Base-by-base conservation (phyloP, 176 grass and related monocot species). In the Cenchrus fungigraminus region DNA sequence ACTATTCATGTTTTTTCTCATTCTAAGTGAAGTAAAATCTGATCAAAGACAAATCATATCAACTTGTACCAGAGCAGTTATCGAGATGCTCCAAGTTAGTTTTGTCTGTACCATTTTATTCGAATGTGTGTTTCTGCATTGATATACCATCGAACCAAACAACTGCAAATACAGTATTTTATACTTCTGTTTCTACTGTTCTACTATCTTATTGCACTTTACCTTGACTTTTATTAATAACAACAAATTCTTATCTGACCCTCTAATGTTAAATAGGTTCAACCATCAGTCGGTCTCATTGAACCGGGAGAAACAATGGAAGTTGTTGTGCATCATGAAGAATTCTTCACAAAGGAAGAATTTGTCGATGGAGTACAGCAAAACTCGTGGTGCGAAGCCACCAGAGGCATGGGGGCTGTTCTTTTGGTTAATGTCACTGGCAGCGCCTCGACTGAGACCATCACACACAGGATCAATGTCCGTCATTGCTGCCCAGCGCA, bases 221-320 rank as follows among this genome's bases (percentile, higher is more conserved):
- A n/a, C 54, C 17, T 14, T 14, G 52, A 59, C 37, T 73, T 78
- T n/a, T 19, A 50, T 10, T 0, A 50, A 28, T 47, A 40, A 37
- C 57, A 65, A 62, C 47, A 29, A 6, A 71, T 13, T 63, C n/a
- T 16, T 75, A 8, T 51, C 34, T 17, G 19, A 55, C 57, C 9
- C 12, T 84, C 49, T 45, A 29, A 56, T 7, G 73, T 61, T 63
- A 51, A 84, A 71, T 80, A 98, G 96, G 91, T 95, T 12, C 72
- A 92, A 78, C 96, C 93, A 32, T 92, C 89, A 71, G 50, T 60
- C 7, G 96, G 96, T 44, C 81, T 98, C 74, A 85, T 98, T 60
- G 91, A 90, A 83, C 93, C 93, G 67, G 80, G 84, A 47, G 83
- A 92, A 64, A 95, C 93, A n/a, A 68, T 76, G 42, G 93, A 98